These are phyloP conservation scores for Fusarium sp. DNA, from an alignment of 2,329 filamentous ascomycete genomes.

Conservation along the genomic window DNA sequence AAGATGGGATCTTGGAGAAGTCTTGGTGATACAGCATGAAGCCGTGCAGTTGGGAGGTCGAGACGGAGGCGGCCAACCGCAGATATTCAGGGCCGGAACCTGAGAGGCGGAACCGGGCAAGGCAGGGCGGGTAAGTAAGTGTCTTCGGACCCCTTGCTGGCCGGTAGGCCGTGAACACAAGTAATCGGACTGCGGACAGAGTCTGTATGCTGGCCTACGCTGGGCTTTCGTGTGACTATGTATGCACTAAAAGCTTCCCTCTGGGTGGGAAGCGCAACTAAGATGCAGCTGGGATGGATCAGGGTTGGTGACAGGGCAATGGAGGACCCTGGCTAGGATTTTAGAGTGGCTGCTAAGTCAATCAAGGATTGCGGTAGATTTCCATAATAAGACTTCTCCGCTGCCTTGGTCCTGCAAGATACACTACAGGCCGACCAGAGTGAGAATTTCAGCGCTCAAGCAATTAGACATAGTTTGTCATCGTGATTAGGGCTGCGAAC, in stretches of 20 bases:
- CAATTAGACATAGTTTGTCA: conserved; percentile 48
- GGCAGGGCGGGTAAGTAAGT: conserved; percentile 38
- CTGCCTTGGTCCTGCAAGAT: conserved; percentile 46
- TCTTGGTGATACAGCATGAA: conserved; percentile 64
- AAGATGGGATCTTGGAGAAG: conserved; percentile 59
- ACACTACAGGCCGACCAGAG: conserved; percentile 42
- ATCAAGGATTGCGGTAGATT: conserved; percentile 53
- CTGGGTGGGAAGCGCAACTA: conserved; percentile 56
- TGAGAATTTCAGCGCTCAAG: conserved; percentile 40
- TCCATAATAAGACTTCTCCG: conserved; percentile 56
- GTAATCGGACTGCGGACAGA: conserved; percentile 50
- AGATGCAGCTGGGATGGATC: conserved; percentile 60
- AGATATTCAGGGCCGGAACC: conserved; percentile 54
- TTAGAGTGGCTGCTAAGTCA: conserved; percentile 54
- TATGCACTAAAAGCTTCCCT: conserved; percentile 47
- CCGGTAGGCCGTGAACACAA: conserved; percentile 49
- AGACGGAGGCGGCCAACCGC: conserved; percentile 62
- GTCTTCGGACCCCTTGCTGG: conserved; percentile 47
- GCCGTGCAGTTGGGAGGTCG: conserved; percentile 61
- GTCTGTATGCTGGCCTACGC: conserved; percentile 58
- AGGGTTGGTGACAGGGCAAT: conserved; percentile 56
- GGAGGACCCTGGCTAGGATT: conserved; percentile 54
- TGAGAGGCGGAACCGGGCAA: conserved; percentile 50
- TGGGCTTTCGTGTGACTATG: conserved; percentile 66
- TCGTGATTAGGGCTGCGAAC: conserved; percentile 40